phyloP scores from a whole-genome alignment of 2,329 filamentous ascomycete species.

The Daldinia sp. region DNA sequence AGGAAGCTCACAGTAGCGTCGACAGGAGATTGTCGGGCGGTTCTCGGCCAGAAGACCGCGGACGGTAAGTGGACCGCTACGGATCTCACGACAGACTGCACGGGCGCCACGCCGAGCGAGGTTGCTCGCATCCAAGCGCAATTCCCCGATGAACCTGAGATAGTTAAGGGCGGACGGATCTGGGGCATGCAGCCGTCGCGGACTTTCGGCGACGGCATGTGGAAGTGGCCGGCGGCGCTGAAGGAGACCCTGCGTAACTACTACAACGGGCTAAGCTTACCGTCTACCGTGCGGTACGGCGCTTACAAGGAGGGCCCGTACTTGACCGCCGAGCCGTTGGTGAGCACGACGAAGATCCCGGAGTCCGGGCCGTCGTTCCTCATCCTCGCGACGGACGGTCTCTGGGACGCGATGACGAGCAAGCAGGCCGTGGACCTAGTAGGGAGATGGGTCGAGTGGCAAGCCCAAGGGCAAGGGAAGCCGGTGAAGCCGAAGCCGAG shows the following conservation, averaged over 20 bases:
- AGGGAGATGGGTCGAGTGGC: conserved; percentile 62
- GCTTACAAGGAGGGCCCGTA: conserved; percentile 70
- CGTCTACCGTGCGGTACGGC: conserved; percentile 58
- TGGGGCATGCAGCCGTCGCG: conserved; percentile 72
- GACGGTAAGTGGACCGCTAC: conserved; percentile 63
- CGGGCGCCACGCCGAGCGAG: conserved; percentile 71
- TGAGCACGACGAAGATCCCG: conserved; percentile 67
- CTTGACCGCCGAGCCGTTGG: conserved; percentile 73
- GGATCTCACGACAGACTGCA: conserved; percentile 74
- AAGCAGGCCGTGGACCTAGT: conserved; percentile 70
- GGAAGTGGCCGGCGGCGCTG: conserved; percentile 72
- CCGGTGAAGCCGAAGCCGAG: conserved; percentile 14
- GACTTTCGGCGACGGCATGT: conserved; percentile 75
- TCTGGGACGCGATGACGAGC: conserved; percentile 72
- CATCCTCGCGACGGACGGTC: conserved; percentile 74
- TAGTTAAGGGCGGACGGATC: conserved; percentile 69
- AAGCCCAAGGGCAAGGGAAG: conserved; percentile 38
- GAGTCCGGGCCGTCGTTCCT: conserved; percentile 66
- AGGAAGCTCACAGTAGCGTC: conserved; percentile 71
- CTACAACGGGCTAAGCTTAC: conserved; percentile 59
- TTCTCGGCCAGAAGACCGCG: conserved; percentile 65
- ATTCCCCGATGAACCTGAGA: conserved; percentile 72
- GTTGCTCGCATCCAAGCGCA: conserved; percentile 64
- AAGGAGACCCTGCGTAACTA: conserved; percentile 58
- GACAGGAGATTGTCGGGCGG: conserved; percentile 75